Base-by-base conservation (phyloP, 1,284 basidiomycete genomes). In the Ceratobasidium papillatum region DNA sequence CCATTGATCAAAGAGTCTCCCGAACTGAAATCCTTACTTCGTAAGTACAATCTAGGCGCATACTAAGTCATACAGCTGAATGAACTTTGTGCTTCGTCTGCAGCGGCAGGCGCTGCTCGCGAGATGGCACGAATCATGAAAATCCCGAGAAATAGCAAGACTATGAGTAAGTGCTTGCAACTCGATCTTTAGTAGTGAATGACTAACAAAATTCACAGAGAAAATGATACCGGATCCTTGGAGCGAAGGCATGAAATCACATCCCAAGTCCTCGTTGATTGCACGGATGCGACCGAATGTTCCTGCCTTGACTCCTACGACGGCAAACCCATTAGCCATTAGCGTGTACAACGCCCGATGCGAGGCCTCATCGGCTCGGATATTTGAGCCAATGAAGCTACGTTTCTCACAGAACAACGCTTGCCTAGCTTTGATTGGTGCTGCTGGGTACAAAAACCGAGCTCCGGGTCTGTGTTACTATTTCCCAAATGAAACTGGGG, bases 291-390 rank as follows among this genome's bases (percentile, higher is more conserved):
- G 14, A 14, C 38, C 38, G 5, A 41, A 41, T 41, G 7, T 41
- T 41, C 38, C 38, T 41, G 38, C 38, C 5, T 14, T 41, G 66
- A 71, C 66, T 14, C 52, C 66, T 7, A 71, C 66, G 0, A 12
- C 25, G 11, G 54, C 36, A 30, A 59, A 71, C n/a, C 52, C 66
- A 3, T 14, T 43, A 17, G 66, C 66, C 0, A 59, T 59, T 25
- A 58, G 38, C 19, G 66, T 71, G 12, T 59, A 56, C 22, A 52
- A 71, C 4, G 66, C 66, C 4, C 66, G 66, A 12, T 71, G 66
- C 54, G 66, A 71, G 41, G 56, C 56, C 7, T 30, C 9, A 45
- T 71, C 66, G 12, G 27, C 14, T 12, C n/a, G 38, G n/a, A 45
- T 56, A n/a, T 41, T 1, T 17, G 3, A n/a, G 17, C 66, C 66